Percentiles rank a stretch among this genome's conserved stretches.
Evolutionary conservation across 768 basidiomycete genomes (phyloP).

Genomic region (Termitomyces sp.): DNA sequence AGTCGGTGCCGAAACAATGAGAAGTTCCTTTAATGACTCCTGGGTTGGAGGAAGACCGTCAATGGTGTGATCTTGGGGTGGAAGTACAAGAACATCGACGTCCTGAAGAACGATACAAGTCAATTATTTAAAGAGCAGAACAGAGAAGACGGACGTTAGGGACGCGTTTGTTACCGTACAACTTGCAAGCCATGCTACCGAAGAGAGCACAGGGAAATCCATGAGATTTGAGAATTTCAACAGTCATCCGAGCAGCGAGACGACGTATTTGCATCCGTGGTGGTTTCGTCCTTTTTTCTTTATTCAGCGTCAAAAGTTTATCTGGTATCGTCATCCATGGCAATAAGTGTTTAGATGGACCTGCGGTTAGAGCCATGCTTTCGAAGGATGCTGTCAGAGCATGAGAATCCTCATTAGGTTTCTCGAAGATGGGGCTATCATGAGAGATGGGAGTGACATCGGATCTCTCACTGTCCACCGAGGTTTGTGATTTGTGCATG

Average conservation of each 20-base stretch:
- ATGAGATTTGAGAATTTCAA: slow-evolving; percentile 4
- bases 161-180: slow-evolving; percentile 12
- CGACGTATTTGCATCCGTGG: slow-evolving; percentile 11
- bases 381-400: not conserved
- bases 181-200: slow-evolving; percentile 15
- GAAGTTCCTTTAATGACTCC: slow-evolving; percentile 11
- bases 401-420: not conserved
- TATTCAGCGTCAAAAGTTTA: not conserved
- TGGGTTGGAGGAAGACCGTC: slow-evolving; percentile 4
- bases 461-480: not conserved
- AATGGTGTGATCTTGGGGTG: not conserved
- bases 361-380: not conserved
- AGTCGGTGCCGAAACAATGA: slow-evolving; percentile 4
- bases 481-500: not conserved
- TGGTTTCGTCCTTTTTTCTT: not conserved
- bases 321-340: not conserved
- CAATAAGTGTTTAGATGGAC: not conserved
- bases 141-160: slow-evolving; percentile 8
- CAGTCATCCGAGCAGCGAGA: slow-evolving; percentile 8
- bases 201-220: slow-evolving; percentile 10
- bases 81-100: slow-evolving; percentile 13
- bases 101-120: slow-evolving; percentile 2
- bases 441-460: not conserved
- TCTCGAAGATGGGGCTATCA: not conserved
- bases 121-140: not conserved